Conservation (phyloP, 1,284 basidiomycete species). For the Amylostereum areolatum region DNA sequence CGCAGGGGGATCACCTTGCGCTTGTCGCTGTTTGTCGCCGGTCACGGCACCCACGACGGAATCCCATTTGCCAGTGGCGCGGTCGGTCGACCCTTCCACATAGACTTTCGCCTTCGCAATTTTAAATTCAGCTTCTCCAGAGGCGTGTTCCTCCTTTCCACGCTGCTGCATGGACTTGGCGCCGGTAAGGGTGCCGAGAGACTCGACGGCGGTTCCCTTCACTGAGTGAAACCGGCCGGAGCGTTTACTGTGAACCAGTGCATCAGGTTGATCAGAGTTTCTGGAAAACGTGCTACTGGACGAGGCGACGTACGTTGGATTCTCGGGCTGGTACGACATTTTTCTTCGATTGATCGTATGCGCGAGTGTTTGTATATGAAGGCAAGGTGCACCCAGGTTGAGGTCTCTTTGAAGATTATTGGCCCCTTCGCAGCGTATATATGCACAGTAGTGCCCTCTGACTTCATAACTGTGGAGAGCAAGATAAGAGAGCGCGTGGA, state of each 20-base stretch:
- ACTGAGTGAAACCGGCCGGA: constrained; percentile 46
- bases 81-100: constrained; percentile 56
- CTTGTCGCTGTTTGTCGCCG: constrained; percentile 60
- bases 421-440: no score
- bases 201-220: constrained; percentile 48
- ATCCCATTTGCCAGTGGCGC: constrained; percentile 60
- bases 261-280: neutral
- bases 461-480: no score
- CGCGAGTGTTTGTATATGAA: no score
- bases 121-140: constrained; percentile 58
- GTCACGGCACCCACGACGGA: constrained; percentile 57
- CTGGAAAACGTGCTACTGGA: neutral
- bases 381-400: no score
- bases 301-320: neutral
- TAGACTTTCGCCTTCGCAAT: constrained; percentile 50
- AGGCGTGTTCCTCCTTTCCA: constrained; percentile 61
- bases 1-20: constrained; percentile 31
- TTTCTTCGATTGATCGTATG: no score
- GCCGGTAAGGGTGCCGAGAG: constrained; percentile 10
- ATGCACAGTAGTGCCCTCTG: no score
- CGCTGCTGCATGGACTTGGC: constrained; percentile 23
- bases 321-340: neutral
- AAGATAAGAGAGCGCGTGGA: no score
- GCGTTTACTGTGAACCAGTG: constrained; percentile 29
- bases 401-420: no score